Evolutionary conservation across 2,329 filamentous ascomycete species (phyloP).

Genomic region (Cytospora schulzeri): DNA sequence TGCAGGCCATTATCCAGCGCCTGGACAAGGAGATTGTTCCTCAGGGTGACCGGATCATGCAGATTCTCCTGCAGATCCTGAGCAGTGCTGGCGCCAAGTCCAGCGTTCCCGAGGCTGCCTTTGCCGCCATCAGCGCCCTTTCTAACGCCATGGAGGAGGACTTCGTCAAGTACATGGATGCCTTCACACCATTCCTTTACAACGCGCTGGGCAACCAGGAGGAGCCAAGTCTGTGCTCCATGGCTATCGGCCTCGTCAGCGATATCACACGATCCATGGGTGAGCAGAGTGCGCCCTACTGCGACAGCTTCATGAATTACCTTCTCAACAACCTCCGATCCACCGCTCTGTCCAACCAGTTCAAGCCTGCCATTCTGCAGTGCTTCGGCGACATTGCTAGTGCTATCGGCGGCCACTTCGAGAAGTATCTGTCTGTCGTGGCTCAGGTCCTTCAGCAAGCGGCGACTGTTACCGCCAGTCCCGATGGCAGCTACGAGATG

Average conservation of each 20-base stretch:
- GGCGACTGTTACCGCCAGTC: constrained; percentile 74
- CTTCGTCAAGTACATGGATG: constrained; percentile 97
- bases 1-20: constrained; percentile 88
- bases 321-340: constrained; percentile 88
- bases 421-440: constrained; percentile 89
- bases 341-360: constrained; percentile 85
- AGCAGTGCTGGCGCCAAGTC: constrained; percentile 79
- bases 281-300: constrained; percentile 89
- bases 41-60: constrained; percentile 93
- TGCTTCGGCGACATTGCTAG: constrained; percentile 98
- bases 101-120: constrained; percentile 90
- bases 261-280: constrained; percentile 93
- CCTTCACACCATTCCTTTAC: constrained; percentile 89
- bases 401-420: constrained; percentile 88
- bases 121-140: constrained; percentile 88
- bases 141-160: constrained; percentile 89
- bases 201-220: constrained; percentile 95
- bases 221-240: constrained; percentile 88
- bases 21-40: constrained; percentile 89
- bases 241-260: constrained; percentile 96
- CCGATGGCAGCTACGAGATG: constrained; percentile 90
- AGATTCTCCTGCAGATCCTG: constrained; percentile 79
- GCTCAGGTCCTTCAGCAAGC: constrained; percentile 94
- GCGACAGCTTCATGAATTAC: constrained; percentile 98
- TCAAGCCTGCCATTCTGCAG: constrained; percentile 97